A percentile compares a stretch with the other conserved stretches of the same genome.
Evolutionary conservation across 164 flowering plant species (phyloP).

Genomic region (Vitis amurensis): DNA sequence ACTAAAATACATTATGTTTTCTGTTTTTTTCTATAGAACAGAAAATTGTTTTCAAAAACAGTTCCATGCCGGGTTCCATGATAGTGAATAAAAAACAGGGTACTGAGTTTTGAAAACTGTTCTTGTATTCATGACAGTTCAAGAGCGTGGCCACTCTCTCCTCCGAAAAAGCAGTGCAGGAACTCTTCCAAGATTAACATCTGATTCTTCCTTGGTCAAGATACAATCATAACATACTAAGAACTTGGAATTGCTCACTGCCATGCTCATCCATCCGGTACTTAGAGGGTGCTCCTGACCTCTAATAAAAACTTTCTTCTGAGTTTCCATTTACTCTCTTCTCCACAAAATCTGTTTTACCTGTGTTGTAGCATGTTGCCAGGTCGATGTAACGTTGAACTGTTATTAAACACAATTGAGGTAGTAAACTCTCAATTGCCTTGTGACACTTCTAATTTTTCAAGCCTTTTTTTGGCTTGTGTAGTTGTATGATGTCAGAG

Average conservation of each 20-base stretch:
- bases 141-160: constrained; percentile 46
- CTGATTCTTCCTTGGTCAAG: constrained; percentile 2
- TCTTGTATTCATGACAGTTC: constrained; percentile 43
- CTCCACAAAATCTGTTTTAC: no score
- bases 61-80: no score
- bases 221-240: not conserved
- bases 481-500: not conserved
- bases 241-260: not conserved
- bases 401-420: no score
- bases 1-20: no score
- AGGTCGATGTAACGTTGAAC: no score
- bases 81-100: no score
- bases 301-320: not conserved
- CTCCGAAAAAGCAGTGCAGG: constrained; percentile 27
- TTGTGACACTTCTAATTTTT: no score
- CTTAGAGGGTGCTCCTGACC: constrained; percentile 1
- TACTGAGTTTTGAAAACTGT: no score
- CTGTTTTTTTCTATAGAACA: no score
- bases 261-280: not conserved
- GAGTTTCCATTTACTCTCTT: not conserved
- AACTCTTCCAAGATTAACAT: constrained; percentile 37
- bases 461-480: not conserved
- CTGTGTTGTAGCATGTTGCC: constrained; percentile 13
- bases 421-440: no score
- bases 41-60: no score